A percentile compares a stretch with the other conserved stretches of the same genome.
These are phyloP conservation scores for Cardamine occulta DNA, from an alignment of 345 rosid genomes.

Conservation along the genomic window DNA sequence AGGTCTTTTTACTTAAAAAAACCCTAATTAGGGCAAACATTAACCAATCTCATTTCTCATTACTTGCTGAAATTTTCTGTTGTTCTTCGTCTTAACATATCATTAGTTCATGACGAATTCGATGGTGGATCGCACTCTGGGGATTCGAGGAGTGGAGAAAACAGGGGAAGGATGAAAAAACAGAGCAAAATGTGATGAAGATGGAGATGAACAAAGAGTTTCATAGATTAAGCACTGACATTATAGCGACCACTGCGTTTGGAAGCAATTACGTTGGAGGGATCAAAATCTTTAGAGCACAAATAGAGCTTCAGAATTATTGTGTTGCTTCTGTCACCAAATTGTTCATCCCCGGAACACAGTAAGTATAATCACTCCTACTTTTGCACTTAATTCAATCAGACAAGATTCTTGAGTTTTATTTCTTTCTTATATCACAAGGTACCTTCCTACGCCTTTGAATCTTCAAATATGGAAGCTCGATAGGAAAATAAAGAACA, in stretches of 20 bases:
- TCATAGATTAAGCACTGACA: slow-evolving; percentile 47
- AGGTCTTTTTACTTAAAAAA: too few species aligned
- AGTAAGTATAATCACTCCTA: slow-evolving; percentile 34
- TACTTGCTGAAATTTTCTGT: too few species aligned
- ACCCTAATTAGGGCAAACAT: too few species aligned
- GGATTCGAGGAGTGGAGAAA: too few species aligned
- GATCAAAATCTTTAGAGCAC: slow-evolving; percentile 47
- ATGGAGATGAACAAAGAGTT: too few species aligned
- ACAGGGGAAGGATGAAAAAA: too few species aligned
- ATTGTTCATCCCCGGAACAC: slow-evolving; percentile 49
- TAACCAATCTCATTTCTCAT: too few species aligned
- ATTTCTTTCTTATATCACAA: slow-evolving; percentile 7
- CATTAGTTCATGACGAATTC: too few species aligned
- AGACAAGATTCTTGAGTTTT: background rate
- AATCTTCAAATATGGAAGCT: slow-evolving; percentile 53
- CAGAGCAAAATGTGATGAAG: too few species aligned
- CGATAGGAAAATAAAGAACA: too few species aligned
- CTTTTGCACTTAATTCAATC: background rate
- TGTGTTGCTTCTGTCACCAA: slow-evolving; percentile 28
- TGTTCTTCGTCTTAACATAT: too few species aligned
- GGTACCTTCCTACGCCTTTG: slow-evolving; percentile 52
- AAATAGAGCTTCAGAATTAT: slow-evolving; percentile 44
- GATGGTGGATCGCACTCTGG: too few species aligned
- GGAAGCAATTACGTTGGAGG: slow-evolving; percentile 55
- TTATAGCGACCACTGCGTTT: slow-evolving; percentile 54